Evolutionary conservation across 176 grass and related monocot genomes (phyloP).

Genomic region (Chrysopogon serrulatus): DNA sequence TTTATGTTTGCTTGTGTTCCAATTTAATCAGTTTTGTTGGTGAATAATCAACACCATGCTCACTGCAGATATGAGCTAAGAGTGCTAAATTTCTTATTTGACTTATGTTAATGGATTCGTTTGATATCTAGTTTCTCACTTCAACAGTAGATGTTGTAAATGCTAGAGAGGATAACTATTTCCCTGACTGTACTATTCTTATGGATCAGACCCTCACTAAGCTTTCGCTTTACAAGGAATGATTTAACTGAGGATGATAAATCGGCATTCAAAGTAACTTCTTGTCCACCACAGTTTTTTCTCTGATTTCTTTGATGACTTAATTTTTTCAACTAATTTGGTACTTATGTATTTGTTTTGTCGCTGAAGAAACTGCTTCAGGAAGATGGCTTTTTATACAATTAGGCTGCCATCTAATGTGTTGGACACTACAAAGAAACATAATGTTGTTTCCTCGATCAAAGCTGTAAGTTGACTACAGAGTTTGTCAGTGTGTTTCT

Average conservation of each 20-base stretch:
- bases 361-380: constrained; percentile 63
- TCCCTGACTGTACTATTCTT: constrained; percentile 20
- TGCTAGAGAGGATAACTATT: neutral
- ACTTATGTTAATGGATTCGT: neutral
- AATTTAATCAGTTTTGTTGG: neutral
- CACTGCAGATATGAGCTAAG: neutral
- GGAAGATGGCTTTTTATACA: constrained; percentile 83
- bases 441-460: constrained; percentile 73
- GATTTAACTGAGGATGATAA: constrained; percentile 62
- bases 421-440: constrained; percentile 62
- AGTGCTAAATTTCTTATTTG: constrained; percentile 3
- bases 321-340: constrained; percentile 1
- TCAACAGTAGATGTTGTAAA: neutral
- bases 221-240: constrained; percentile 84
- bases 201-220: constrained; percentile 79
- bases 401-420: constrained; percentile 89
- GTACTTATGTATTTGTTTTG: neutral
- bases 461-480: constrained; percentile 75
- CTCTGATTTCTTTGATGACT: neutral
- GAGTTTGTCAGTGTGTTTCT: neutral
- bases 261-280: constrained; percentile 66
- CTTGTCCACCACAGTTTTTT: neutral
- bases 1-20: neutral
- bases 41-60: neutral
- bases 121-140: neutral